Percentiles rank a stretch among this genome's conserved stretches.
phyloP scores from a whole-genome alignment of 2,329 filamentous ascomycete species.

The Phaeosphaeria sp. region DNA sequence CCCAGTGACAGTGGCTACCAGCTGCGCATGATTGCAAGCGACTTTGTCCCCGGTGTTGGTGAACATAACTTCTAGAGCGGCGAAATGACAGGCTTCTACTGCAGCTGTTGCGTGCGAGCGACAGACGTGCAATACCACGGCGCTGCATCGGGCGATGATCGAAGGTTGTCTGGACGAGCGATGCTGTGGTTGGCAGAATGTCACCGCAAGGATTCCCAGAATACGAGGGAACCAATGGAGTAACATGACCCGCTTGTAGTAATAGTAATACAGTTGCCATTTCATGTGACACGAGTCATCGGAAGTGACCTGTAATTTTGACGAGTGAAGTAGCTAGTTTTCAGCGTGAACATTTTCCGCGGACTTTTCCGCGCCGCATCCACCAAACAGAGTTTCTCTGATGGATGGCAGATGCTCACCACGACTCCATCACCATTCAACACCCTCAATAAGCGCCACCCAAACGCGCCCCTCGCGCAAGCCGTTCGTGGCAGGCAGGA shows the following conservation, averaged over 20 bases:
- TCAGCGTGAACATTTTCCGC: neutral
- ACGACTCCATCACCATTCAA: neutral
- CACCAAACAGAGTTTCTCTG: neutral
- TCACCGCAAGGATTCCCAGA: neutral
- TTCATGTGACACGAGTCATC: neutral
- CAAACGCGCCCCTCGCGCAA: neutral
- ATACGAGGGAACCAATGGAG: neutral
- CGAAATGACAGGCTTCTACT: neutral
- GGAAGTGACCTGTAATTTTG: neutral
- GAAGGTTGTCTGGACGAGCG: neutral
- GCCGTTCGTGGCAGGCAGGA: slow-evolving; percentile 1
- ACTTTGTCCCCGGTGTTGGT: neutral
- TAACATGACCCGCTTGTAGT: neutral
- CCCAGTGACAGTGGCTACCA: neutral
- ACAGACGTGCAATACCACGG: neutral
- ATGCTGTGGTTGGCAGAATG: neutral
- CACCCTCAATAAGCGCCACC: slow-evolving; percentile 2
- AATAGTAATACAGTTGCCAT: neutral
- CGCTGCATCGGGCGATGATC: neutral
- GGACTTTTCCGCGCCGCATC: neutral
- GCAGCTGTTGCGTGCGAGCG: neutral
- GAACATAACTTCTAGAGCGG: neutral
- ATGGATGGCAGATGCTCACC: neutral
- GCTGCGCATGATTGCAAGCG: neutral
- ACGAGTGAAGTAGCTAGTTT: neutral